phyloP scores from a whole-genome alignment of 1,139 yeast species.

The Kurtzmaniella quercitrusa region DNA sequence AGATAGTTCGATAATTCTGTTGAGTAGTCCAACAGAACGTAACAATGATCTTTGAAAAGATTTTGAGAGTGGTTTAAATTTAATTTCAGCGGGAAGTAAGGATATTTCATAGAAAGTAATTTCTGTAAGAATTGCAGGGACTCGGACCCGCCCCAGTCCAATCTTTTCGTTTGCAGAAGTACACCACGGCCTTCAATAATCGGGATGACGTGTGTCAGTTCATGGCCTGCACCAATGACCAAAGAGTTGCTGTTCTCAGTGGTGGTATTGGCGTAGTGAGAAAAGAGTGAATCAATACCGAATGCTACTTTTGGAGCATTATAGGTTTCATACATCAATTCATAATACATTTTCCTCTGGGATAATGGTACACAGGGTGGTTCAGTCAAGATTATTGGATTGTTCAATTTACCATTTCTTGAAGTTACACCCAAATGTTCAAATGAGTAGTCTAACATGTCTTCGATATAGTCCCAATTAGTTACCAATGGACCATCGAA shows the following conservation, averaged over 20 bases:
- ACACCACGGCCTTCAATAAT: conserved; percentile 65
- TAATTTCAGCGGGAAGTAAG: conserved; percentile 80
- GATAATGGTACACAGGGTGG: conserved; percentile 64
- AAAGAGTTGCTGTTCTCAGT: conserved; percentile 46
- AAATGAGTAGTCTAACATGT: conserved; percentile 77
- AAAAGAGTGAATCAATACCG: conserved; percentile 80
- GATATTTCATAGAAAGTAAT: conserved; percentile 77
- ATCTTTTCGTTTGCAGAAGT: conserved; percentile 67
- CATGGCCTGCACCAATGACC: conserved; percentile 79
- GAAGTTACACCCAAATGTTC: conserved; percentile 70
- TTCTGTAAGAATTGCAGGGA: conserved; percentile 61
- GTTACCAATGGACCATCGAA: conserved; percentile 84
- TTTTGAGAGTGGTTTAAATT: conserved; percentile 60
- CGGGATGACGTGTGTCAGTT: conserved; percentile 80
- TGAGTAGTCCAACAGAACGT: conserved; percentile 65
- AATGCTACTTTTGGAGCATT: conserved; percentile 67
- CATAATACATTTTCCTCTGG: conserved; percentile 74
- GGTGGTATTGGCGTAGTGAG: conserved; percentile 53
- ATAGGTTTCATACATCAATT: conserved; percentile 78
- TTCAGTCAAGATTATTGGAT: conserved; percentile 83
- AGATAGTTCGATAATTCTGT: conserved; percentile 57
- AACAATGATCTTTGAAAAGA: conserved; percentile 73
- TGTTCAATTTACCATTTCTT: conserved; percentile 50
- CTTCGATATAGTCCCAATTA: conserved; percentile 91
- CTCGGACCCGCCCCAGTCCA: conserved; percentile 90